Evolutionary conservation across 163 green algal species (phyloP).

Genomic region (Volvox carteri): DNA sequence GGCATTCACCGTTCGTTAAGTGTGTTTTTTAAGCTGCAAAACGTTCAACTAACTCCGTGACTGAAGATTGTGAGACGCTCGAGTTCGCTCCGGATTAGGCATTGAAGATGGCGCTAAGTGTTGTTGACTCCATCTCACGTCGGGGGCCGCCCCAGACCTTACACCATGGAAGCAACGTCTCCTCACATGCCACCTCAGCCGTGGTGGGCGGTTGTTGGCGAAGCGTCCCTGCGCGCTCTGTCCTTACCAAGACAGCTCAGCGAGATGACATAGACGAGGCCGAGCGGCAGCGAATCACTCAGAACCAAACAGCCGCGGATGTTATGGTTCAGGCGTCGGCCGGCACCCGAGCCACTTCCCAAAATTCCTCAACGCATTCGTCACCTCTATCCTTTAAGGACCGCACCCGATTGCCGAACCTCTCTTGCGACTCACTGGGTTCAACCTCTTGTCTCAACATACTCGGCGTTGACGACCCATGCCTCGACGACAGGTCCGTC

Average conservation of each 20-base stretch:
- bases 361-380: background rate
- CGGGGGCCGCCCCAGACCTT: background rate
- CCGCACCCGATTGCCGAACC: background rate
- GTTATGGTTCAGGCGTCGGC: too few relatives aligned
- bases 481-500: slow-evolving; percentile 9
- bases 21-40: too few relatives aligned
- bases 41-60: too few relatives aligned
- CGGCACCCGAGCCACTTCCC: background rate
- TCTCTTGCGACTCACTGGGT: background rate
- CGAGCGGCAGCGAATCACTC: background rate
- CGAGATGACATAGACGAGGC: background rate
- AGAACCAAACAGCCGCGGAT: background rate
- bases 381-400: background rate
- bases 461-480: background rate
- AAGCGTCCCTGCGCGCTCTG: too few relatives aligned
- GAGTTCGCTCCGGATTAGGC: too few relatives aligned
- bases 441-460: background rate
- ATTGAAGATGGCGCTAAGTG: background rate
- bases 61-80: too few relatives aligned
- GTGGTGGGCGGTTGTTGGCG: slow-evolving; percentile 11
- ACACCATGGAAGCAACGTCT: background rate
- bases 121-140: background rate
- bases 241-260: background rate
- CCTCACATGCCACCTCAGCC: slow-evolving; percentile 10
- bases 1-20: too few relatives aligned